phyloP scores from a whole-genome alignment of 306 rosid genomes.

The Begonia masoniana region DNA sequence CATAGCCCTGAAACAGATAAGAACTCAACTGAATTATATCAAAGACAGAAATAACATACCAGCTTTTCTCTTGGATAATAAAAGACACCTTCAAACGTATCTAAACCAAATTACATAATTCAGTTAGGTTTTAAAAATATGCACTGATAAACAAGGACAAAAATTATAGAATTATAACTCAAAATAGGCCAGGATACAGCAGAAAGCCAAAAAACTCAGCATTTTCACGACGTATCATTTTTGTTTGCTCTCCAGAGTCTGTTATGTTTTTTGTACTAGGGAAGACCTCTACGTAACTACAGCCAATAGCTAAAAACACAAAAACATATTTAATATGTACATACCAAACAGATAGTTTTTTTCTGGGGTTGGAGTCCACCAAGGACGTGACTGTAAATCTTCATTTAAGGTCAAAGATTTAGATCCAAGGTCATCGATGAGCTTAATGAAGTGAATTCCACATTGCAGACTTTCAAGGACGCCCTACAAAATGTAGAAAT shows the following conservation, averaged over 20 bases:
- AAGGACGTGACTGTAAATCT: conserved; percentile 77
- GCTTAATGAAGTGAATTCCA: conserved; percentile 68
- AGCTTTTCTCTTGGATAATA: conserved; percentile 51
- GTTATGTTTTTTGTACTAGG: no score
- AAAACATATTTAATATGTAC: conserved; percentile 8
- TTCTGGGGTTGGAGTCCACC: conserved; percentile 95
- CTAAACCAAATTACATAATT: conserved; percentile 13
- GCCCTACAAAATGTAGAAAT: conserved; percentile 24
- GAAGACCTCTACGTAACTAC: no score
- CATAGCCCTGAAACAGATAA: conserved; percentile 5
- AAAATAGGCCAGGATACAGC: no score
- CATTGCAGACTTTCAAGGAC: conserved; percentile 61
- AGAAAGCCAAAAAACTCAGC: no score
- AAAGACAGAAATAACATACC: conserved; percentile 34
- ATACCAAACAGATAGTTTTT: conserved; percentile 84
- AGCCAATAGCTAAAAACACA: no score
- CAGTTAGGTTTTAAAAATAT: conserved; percentile 5
- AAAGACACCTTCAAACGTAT: conserved; percentile 49
- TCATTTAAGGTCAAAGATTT: conserved; percentile 83
- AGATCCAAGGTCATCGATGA: conserved; percentile 70
- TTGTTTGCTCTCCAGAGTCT: no score
- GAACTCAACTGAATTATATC: conserved; percentile 7
- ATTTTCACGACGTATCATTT: no score
- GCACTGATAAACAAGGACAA: no score
- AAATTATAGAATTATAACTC: no score